Percentiles rank a stretch among this genome's conserved stretches.
Conservation (phyloP, 2,329 filamentous ascomycete genomes). For the Neoascochyta sp. region DNA sequence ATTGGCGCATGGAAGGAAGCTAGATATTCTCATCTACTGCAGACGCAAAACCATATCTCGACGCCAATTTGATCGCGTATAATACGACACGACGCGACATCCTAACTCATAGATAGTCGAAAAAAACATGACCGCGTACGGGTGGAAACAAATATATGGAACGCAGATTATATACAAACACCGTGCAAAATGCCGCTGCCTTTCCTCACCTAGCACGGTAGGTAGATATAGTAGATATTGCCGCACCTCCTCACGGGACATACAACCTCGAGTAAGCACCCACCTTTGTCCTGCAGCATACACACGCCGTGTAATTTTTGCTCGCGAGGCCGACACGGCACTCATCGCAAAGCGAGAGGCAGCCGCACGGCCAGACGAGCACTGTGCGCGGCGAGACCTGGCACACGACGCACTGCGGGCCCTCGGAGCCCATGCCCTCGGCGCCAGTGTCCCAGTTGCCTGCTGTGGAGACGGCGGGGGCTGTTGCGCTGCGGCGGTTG, state of each 20-base stretch:
- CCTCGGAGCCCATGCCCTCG: slow-evolving; percentile 66
- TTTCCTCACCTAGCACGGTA: no score
- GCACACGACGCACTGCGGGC: slow-evolving; percentile 89
- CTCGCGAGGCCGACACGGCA: slow-evolving; percentile 89
- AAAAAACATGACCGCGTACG: no score
- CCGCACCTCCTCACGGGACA: slow-evolving; percentile 59
- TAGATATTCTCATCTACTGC: no score
- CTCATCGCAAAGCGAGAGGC: slow-evolving; percentile 90
- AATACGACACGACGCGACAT: no score
- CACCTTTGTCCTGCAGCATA: slow-evolving; percentile 87
- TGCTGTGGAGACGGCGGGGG: slow-evolving; percentile 30
- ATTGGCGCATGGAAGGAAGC: no score
- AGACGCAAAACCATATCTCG: no score
- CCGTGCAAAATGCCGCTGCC: no score
- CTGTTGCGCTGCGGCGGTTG: slow-evolving; percentile 47
- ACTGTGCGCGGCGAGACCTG: slow-evolving; percentile 82
- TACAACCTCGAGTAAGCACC: slow-evolving; percentile 86
- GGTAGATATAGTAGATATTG: no score
- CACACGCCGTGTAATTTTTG: slow-evolving; percentile 96
- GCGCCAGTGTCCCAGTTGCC: slow-evolving; percentile 65
- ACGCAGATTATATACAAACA: no score
- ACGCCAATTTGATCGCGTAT: no score
- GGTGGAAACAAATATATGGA: no score
- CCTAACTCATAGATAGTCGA: no score
- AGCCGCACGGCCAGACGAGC: slow-evolving; percentile 94